Evolutionary conservation across 768 basidiomycete species (phyloP), one percentile per base, ranked within the genome.

Genomic region (Mycena rosella): DNA sequence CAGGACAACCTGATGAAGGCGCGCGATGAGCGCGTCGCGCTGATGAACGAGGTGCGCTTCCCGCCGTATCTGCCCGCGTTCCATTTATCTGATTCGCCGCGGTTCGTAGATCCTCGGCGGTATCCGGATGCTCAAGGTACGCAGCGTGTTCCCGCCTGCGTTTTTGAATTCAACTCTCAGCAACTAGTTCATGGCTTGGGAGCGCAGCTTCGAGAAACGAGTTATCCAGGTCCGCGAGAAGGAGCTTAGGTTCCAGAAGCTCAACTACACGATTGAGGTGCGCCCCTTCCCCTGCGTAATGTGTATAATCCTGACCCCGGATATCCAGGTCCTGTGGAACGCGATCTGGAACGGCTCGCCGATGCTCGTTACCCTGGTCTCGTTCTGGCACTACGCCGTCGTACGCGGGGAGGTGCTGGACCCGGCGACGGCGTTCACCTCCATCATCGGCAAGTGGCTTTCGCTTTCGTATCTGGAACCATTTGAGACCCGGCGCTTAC

Each of bases 1-100:
- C 93, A 96, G 75, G 93, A 95, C 58, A 92, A 91, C 72, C 81
- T 96, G 20, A 95, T 96, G 96, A 96, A 96, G 79, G 87, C 94
- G 29, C 87, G 95, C 30, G 96, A 98, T 72, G 94, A 96, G 78
- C 88, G 96, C 47, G 94, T 96, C 26, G 85, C 92, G 4, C 80
- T 97, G 56, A 98, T 97, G 96, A 96, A 96, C 73, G 95, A 86
- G 73, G 83, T 83, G 24, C 27, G 79, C 70, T 38, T 51, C 34
- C 27, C 54, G 29, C 15, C 34, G 36, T 10, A 8, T 24, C 10
- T 34, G 20, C 47, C 22, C 9, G n/a, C 6, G 26, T 20, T 38
- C 14, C 32, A 6, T n/a, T 40, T 34, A 48, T 20, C 38, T 45
- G n/a, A n/a, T n/a, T n/a, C n/a, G n/a, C n/a, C 17, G 4, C 54